phyloP scores from a whole-genome alignment of 371 early-diverging fungal species.

The Actinomortierella wolfii region DNA sequence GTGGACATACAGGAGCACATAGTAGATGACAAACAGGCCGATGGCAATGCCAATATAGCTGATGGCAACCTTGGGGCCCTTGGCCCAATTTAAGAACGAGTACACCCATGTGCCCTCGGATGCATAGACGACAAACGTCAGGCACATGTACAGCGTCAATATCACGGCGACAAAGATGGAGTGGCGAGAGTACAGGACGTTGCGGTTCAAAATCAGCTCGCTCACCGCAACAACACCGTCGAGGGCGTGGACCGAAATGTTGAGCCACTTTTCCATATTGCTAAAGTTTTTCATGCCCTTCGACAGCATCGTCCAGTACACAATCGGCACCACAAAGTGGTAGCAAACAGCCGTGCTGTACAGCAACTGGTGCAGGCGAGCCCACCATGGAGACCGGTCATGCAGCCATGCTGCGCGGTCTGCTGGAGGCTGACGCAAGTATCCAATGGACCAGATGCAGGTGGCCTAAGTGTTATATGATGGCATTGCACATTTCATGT shows the following conservation, averaged over 20 bases:
- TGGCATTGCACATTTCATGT: neutral
- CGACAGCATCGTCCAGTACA: constrained; percentile 54
- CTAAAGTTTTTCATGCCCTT: constrained; percentile 4
- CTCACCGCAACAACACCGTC: constrained; percentile 55
- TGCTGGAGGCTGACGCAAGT: constrained; percentile 19
- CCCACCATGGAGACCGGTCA: constrained; percentile 34
- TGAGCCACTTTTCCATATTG: constrained; percentile 45
- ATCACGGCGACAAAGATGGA: constrained; percentile 46
- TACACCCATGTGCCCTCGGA: constrained; percentile 57
- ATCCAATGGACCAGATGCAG: constrained; percentile 33
- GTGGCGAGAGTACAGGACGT: constrained; percentile 49
- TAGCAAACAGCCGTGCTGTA: constrained; percentile 24
- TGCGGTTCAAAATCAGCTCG: constrained; percentile 58
- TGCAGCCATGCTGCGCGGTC: constrained; percentile 24
- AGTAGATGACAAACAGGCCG: constrained; percentile 48
- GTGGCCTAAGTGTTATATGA: constrained; percentile 14
- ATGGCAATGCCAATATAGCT: constrained; percentile 52
- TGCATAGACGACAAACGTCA: constrained; percentile 54
- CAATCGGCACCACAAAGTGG: constrained; percentile 59
- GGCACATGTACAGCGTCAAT: constrained; percentile 54
- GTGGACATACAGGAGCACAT: constrained; percentile 51
- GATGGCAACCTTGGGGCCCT: constrained; percentile 49
- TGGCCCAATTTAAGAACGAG: constrained; percentile 57
- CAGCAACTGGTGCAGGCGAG: constrained; percentile 28
- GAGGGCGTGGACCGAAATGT: constrained; percentile 56